A percentile compares a stretch with the other conserved stretches of the same genome.
Evolutionary conservation across 768 basidiomycete species (phyloP).

Genomic region (Phlebiopsis gigantea): DNA sequence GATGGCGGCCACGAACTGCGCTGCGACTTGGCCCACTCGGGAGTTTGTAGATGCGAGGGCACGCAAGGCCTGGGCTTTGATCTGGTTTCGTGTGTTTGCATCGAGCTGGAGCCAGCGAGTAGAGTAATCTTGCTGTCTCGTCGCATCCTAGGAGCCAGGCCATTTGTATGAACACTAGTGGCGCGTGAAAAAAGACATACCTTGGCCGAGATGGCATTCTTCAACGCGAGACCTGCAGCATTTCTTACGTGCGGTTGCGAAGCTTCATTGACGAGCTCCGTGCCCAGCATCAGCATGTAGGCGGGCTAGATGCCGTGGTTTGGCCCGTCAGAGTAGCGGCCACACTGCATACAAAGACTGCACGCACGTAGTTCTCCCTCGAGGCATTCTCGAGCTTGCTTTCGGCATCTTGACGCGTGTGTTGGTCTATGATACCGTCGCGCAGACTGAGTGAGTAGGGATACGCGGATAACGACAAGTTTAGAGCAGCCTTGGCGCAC

Average conservation of each 20-base stretch:
- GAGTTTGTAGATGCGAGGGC: constrained; percentile 69
- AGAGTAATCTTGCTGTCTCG: constrained; percentile 70
- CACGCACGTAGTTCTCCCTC: constrained; percentile 77
- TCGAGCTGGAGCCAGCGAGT: constrained; percentile 80
- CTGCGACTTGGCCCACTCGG: constrained; percentile 82
- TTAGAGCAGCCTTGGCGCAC: constrained; percentile 42
- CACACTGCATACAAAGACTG: constrained; percentile 12
- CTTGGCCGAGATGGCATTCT: constrained; percentile 88
- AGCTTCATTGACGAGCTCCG: constrained; percentile 75
- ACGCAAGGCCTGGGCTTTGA: constrained; percentile 83
- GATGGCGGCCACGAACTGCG: constrained; percentile 92
- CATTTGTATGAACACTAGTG: constrained; percentile 10
- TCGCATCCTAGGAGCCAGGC: constrained; percentile 48
- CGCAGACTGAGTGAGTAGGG: constrained; percentile 18
- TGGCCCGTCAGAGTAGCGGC: constrained; percentile 6
- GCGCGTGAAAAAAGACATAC: constrained; percentile 43
- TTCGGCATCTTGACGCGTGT: constrained; percentile 88
- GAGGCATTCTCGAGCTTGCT: constrained; percentile 84
- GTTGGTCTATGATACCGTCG: constrained; percentile 53
- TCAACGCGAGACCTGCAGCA: constrained; percentile 95
- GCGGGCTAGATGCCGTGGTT: constrained; percentile 53
- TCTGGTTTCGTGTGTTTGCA: constrained; percentile 61
- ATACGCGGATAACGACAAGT: constrained; percentile 26
- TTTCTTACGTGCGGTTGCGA: constrained; percentile 74
- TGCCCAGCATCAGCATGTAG: constrained; percentile 88